phyloP scores from a whole-genome alignment of 2,329 filamentous ascomycete species.

The Aspergillus ibericus region DNA sequence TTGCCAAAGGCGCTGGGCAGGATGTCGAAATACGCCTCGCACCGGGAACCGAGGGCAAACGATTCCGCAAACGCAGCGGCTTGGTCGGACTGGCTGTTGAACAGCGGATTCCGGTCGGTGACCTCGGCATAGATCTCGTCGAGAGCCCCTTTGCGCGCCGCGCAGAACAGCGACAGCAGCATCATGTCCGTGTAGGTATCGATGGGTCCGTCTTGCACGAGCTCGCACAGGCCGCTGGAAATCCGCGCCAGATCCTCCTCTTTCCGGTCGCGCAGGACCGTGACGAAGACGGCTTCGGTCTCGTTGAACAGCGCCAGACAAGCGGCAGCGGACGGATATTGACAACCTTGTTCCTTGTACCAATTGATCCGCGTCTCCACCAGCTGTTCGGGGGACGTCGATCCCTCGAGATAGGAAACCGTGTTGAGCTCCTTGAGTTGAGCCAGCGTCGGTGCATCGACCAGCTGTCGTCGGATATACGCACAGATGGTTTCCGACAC shows the following conservation, averaged over 20 bases:
- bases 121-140: slow-evolving; percentile 65
- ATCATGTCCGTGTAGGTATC: slow-evolving; percentile 56
- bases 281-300: slow-evolving; percentile 31
- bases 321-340: slow-evolving; percentile 32
- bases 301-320: slow-evolving; percentile 43
- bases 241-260: slow-evolving; percentile 40
- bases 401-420: slow-evolving; percentile 43
- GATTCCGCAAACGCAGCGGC: slow-evolving; percentile 64
- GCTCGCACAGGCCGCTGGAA: slow-evolving; percentile 37
- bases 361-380: slow-evolving; percentile 44
- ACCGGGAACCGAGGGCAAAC: slow-evolving; percentile 63
- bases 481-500: slow-evolving; percentile 32
- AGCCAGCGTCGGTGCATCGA: slow-evolving; percentile 39
- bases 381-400: slow-evolving; percentile 36
- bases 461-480: slow-evolving; percentile 35
- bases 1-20: slow-evolving; percentile 51
- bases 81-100: slow-evolving; percentile 62
- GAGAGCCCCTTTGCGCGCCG: slow-evolving; percentile 56
- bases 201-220: slow-evolving; percentile 34
- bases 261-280: slow-evolving; percentile 29
- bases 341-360: slow-evolving; percentile 43
- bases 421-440: slow-evolving; percentile 45
- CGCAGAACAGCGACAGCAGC: slow-evolving; percentile 58
- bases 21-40: slow-evolving; percentile 63
- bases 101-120: slow-evolving; percentile 61